phyloP scores from a whole-genome alignment of 2,329 filamentous ascomycete species.

The Penicillium palitans region DNA sequence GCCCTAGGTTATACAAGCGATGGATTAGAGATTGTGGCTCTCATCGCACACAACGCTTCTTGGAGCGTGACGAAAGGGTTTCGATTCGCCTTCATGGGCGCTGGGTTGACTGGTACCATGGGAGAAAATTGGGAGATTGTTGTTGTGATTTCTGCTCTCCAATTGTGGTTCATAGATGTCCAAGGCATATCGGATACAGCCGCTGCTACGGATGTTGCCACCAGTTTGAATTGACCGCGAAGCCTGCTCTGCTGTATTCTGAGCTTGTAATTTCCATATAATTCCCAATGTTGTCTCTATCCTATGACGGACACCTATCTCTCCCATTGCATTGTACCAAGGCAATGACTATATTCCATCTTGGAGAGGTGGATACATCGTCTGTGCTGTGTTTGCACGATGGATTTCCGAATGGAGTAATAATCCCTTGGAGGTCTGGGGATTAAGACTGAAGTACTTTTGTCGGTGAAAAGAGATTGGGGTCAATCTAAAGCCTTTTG shows the following conservation, averaged over 20 bases:
- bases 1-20: slow-evolving; percentile 12
- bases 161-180: slow-evolving; percentile 14
- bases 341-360: neutral
- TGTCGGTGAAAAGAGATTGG: neutral
- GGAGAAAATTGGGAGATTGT: slow-evolving; percentile 16
- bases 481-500: too few relatives aligned
- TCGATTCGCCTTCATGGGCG: slow-evolving; percentile 11
- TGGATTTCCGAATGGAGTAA: neutral
- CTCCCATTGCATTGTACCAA: neutral
- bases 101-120: slow-evolving; percentile 10
- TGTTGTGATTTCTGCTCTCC: slow-evolving; percentile 11
- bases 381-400: neutral
- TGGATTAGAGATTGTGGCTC: slow-evolving; percentile 16
- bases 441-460: neutral
- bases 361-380: neutral
- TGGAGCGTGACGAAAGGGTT: slow-evolving; percentile 17
- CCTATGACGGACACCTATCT: neutral
- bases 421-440: neutral
- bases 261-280: too few relatives aligned
- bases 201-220: neutral
- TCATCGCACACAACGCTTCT: slow-evolving; percentile 17
- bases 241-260: neutral
- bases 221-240: neutral
- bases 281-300: neutral
- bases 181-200: neutral